Evolutionary conservation across 495 filamentous ascomycete species (phyloP), one percentile per base, ranked within the genome.

Genomic region (Lentithecium fluviatile): DNA sequence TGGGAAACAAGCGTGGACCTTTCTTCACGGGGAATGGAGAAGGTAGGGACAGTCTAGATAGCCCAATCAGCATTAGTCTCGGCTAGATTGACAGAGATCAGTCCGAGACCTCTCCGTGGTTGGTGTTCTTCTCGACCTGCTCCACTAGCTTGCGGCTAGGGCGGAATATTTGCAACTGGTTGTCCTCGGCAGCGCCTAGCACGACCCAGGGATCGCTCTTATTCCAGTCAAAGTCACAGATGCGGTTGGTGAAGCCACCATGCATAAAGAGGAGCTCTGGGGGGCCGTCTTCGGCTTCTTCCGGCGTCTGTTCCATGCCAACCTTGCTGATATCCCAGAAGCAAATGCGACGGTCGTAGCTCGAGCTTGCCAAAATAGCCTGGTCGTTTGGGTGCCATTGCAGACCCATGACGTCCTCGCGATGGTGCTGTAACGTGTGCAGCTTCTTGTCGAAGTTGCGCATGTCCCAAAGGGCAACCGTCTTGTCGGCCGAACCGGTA

Each of bases 201-300:
- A 97, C 85, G 26, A 95, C 83, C 95, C 95, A 99, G 12, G 91
- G 91, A 68, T 96, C 89, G 67, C 91, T 96, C 58, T 85, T 82
- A 71, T 97, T 99, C 92, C 93, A 99, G 77, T 86, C 91, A 67
- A 99, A 97, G 74, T 99, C 95, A 10, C 88, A 88, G 40, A 99
- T 85, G 54, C 92, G 87, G 71, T 96, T 96, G 15, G 93, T 99
- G 76, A 97, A 95, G 21, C 95, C 95, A 58, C 94, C 95, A 67
- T 99, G 95, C 94, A 99, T 99, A 73, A 99, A 99, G 50, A 68
- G 65, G 88, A 99, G 80, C 73, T 99, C 95, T 40, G 95, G 94
- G 8, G 91, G 89, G 0, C 95, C 95, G 73, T 99, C 95, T 64
- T 97, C 95, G n/a, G 83, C 83, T 74, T 99, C 95, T 56, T 97